phyloP scores from a whole-genome alignment of 2,329 filamentous ascomycete species.

The Talaromyces sp. region DNA sequence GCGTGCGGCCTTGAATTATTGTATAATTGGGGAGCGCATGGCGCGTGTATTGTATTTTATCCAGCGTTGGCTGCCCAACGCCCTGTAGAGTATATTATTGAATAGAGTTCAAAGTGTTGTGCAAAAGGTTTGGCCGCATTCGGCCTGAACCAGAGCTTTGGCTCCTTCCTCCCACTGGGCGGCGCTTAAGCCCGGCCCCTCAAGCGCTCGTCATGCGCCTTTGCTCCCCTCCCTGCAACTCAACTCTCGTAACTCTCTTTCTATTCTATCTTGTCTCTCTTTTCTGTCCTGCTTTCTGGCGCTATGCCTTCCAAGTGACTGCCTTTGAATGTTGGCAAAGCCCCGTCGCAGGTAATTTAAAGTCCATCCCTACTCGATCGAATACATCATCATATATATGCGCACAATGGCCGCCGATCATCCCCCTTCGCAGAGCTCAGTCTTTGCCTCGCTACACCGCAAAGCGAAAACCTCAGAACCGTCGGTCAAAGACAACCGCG shows the following conservation, averaged over 20 bases:
- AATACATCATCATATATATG: background rate
- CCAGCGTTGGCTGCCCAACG: too few relatives aligned
- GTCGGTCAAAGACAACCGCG: constrained; percentile 27
- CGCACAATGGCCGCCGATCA: constrained; percentile 6
- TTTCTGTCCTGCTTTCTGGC: background rate
- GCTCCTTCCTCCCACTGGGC: background rate
- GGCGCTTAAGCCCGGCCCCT: background rate
- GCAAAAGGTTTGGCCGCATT: background rate
- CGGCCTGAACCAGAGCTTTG: background rate
- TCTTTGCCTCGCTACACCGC: constrained; percentile 19
- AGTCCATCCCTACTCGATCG: background rate
- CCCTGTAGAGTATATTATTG: too few relatives aligned
- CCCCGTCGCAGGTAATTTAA: background rate
- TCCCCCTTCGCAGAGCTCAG: constrained; percentile 10
- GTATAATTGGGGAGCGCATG: background rate
- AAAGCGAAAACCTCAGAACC: constrained; percentile 17
- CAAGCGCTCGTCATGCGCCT: background rate
- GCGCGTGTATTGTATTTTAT: background rate
- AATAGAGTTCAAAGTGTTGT: background rate
- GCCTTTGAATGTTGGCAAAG: background rate
- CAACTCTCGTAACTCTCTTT: background rate
- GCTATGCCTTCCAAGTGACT: background rate
- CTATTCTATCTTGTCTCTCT: background rate
- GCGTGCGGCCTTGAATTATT: constrained; percentile 32
- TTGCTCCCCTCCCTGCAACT: background rate